Conservation (phyloP, 495 filamentous ascomycete species). For the Neurospora sp. region DNA sequence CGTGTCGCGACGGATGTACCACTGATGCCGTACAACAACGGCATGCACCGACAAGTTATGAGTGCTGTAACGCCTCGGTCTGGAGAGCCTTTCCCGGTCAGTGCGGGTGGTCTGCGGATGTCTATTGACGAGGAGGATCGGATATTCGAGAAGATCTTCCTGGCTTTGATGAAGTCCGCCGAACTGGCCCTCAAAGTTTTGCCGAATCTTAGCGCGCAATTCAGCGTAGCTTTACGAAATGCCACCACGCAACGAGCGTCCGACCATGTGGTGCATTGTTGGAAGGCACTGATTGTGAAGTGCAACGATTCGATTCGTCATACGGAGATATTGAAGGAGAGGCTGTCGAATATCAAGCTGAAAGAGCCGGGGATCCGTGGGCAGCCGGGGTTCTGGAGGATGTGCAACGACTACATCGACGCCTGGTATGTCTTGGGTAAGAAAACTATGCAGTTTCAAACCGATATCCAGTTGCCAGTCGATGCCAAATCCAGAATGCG, state of each 20-base stretch:
- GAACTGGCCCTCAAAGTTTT: slow-evolving; percentile 56
- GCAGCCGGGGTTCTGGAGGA: slow-evolving; percentile 70
- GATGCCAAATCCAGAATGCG: slow-evolving; percentile 63
- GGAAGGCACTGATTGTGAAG: slow-evolving; percentile 58
- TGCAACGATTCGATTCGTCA: slow-evolving; percentile 53
- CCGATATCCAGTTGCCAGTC: slow-evolving; percentile 49
- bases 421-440: slow-evolving; percentile 65
- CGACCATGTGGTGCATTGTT: slow-evolving; percentile 49
- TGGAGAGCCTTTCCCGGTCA: slow-evolving; percentile 63
- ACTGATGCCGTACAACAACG: slow-evolving; percentile 29
- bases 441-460: slow-evolving; percentile 55
- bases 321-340: slow-evolving; percentile 55
- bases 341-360: slow-evolving; percentile 69
- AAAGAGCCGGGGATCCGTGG: slow-evolving; percentile 72
- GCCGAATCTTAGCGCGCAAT: slow-evolving; percentile 53
- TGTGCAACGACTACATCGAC: slow-evolving; percentile 66
- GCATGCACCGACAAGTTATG: slow-evolving; percentile 35
- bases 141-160: slow-evolving; percentile 70
- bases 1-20: slow-evolving; percentile 41
- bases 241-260: slow-evolving; percentile 30
- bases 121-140: slow-evolving; percentile 57
- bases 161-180: slow-evolving; percentile 56
- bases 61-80: slow-evolving; percentile 61
- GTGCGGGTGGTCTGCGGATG: slow-evolving; percentile 30
- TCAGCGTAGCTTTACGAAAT: slow-evolving; percentile 39